Conservation (phyloP, 2,329 filamentous ascomycete species). For the Salinomyces thailandicus region DNA sequence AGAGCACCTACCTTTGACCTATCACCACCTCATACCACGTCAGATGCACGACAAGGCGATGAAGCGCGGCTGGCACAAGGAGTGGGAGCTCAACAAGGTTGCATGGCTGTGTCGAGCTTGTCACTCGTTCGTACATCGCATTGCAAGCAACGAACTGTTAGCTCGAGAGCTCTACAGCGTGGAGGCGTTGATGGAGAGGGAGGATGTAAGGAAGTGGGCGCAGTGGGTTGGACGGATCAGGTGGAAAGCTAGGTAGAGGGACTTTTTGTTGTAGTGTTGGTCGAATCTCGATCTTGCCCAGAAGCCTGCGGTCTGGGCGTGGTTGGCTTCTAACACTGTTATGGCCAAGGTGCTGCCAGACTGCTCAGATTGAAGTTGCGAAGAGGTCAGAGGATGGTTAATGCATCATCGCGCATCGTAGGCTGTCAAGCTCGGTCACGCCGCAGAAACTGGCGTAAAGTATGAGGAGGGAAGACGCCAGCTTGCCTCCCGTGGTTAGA, state of each 20-base stretch:
- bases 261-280: too few species aligned
- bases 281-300: too few species aligned
- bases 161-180: slow-evolving; percentile 64
- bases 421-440: too few species aligned
- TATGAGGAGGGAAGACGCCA: too few species aligned
- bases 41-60: slow-evolving; percentile 64
- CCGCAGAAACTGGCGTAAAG: too few species aligned
- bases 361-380: too few species aligned
- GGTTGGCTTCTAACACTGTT: too few species aligned
- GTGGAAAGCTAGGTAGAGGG: slow-evolving; percentile 53
- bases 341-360: too few species aligned
- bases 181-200: slow-evolving; percentile 56
- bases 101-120: slow-evolving; percentile 81
- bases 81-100: slow-evolving; percentile 65
- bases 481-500: too few species aligned
- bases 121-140: slow-evolving; percentile 69
- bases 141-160: slow-evolving; percentile 66
- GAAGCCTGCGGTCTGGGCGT: too few species aligned
- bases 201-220: slow-evolving; percentile 62
- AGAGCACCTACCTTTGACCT: slow-evolving; percentile 64
- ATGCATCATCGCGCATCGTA: too few species aligned
- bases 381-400: too few species aligned
- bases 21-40: slow-evolving; percentile 78
- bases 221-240: slow-evolving; percentile 62
- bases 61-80: slow-evolving; percentile 68